Evolutionary conservation across 768 basidiomycete species (phyloP).

Genomic region (Mycena maculata): DNA sequence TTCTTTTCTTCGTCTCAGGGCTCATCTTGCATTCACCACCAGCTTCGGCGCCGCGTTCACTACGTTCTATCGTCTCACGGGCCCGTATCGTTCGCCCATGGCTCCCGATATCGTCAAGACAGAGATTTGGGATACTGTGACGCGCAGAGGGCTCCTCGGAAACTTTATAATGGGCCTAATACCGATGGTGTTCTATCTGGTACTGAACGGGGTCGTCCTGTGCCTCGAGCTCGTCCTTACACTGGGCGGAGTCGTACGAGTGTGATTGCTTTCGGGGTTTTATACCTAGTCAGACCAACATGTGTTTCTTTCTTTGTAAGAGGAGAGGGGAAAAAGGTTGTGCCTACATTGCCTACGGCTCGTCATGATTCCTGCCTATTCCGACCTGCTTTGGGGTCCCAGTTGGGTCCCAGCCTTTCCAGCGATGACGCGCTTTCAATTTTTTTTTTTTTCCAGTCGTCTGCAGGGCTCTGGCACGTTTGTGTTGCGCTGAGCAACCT

Average conservation of each 20-base stretch:
- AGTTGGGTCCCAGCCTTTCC: too few relatives aligned
- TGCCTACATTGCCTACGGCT: too few relatives aligned
- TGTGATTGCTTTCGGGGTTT: not conserved
- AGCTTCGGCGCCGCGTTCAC: conserved; percentile 72
- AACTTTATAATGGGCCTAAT: conserved; percentile 71
- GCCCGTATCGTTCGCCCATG: conserved; percentile 56
- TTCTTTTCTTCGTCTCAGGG: not conserved
- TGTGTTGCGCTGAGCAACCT: too few relatives aligned
- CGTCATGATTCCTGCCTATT: not conserved
- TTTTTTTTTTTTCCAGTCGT: not conserved
- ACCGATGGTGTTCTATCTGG: conserved; percentile 60
- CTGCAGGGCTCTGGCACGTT: too few relatives aligned
- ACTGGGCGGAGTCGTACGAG: not conserved
- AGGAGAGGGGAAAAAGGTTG: too few relatives aligned
- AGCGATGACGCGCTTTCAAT: not conserved
- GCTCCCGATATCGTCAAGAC: conserved; percentile 61
- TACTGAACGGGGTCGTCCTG: conserved; percentile 23
- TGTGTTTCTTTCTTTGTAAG: too few relatives aligned
- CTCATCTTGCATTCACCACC: not conserved
- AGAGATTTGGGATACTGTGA: conserved; percentile 72
- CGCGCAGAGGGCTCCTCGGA: conserved; percentile 62
- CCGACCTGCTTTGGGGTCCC: conserved; percentile 8
- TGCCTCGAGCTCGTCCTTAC: conserved; percentile 17
- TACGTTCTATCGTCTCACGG: conserved; percentile 66
- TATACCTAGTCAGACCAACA: too few relatives aligned